phyloP scores from a whole-genome alignment of 495 filamentous ascomycete genomes.

The Antarctomyces pellizariae region DNA sequence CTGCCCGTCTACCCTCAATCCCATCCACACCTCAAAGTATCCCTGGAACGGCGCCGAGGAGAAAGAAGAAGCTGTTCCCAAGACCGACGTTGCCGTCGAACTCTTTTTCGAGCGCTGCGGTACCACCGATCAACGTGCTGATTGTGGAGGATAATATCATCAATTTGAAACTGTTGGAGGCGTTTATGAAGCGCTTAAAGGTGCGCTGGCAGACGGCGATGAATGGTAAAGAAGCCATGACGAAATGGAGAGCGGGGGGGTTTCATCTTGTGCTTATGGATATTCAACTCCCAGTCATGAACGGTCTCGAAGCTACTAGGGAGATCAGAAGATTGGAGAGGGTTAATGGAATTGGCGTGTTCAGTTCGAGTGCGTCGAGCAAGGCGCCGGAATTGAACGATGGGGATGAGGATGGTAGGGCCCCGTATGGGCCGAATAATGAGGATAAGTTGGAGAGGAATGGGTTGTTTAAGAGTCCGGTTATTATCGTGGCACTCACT shows the following conservation, averaged over 20 bases:
- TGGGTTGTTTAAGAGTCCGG: slow-evolving; percentile 74
- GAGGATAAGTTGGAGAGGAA: slow-evolving; percentile 47
- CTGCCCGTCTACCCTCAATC: slow-evolving; percentile 34
- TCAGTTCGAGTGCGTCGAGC: slow-evolving; percentile 24
- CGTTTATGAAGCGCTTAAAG: slow-evolving; percentile 88
- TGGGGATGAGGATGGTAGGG: slow-evolving; percentile 22
- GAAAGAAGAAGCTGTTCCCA: slow-evolving; percentile 28
- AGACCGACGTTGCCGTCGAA: no score
- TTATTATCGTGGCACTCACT: slow-evolving; percentile 94
- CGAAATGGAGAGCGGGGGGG: slow-evolving; percentile 81
- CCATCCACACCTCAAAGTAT: slow-evolving; percentile 32
- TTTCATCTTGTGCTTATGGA: slow-evolving; percentile 98
- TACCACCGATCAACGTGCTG: slow-evolving; percentile 90
- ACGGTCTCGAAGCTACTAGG: slow-evolving; percentile 82
- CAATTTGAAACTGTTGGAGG: slow-evolving; percentile 78
- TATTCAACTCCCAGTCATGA: slow-evolving; percentile 96
- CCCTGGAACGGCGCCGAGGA: slow-evolving; percentile 23
- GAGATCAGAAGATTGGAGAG: slow-evolving; percentile 82
- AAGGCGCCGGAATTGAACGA: slow-evolving; percentile 17
- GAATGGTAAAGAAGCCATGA: slow-evolving; percentile 80
- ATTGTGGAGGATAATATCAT: slow-evolving; percentile 98
- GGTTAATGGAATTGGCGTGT: slow-evolving; percentile 75
- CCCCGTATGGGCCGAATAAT: slow-evolving; percentile 20
- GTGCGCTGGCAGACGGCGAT: slow-evolving; percentile 95
- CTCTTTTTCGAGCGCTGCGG: slow-evolving; percentile 57